These are phyloP conservation scores for Porphyrellus cyaneotinctus DNA, from an alignment of 768 basidiomycete genomes.

Conservation along the genomic window DNA sequence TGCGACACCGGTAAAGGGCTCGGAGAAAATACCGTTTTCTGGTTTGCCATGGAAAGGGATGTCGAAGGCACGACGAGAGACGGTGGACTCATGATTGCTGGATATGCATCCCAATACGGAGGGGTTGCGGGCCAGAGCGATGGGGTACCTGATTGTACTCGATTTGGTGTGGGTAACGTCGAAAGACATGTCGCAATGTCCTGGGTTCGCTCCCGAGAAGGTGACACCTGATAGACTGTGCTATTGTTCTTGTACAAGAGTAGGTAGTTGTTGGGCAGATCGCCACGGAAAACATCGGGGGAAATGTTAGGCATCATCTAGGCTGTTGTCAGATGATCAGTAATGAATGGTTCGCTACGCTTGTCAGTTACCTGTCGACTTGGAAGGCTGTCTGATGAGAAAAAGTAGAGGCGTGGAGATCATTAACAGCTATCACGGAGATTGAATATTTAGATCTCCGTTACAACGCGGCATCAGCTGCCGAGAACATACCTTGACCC, in stretches of 20 bases:
- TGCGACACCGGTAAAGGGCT: slow-evolving; percentile 24
- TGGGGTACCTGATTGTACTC: not conserved
- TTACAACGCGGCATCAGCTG: slow-evolving; percentile 16
- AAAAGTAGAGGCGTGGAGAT: not conserved
- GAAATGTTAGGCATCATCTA: not conserved
- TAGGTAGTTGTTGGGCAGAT: slow-evolving; percentile 3
- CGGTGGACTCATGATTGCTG: slow-evolving; percentile 2
- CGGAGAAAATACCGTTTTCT: slow-evolving; percentile 23
- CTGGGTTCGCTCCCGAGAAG: not conserved
- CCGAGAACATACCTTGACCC: slow-evolving; percentile 13
- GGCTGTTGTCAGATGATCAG: slow-evolving; percentile 2
- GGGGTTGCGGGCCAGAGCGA: not conserved
- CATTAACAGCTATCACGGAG: slow-evolving; percentile 7
- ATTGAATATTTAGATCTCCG: slow-evolving; percentile 16
- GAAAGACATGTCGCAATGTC: slow-evolving; percentile 1
- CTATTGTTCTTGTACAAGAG: slow-evolving; percentile 4
- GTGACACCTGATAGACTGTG: slow-evolving; percentile 6
- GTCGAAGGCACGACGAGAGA: slow-evolving; percentile 11
- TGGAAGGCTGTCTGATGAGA: not conserved
- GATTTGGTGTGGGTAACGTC: slow-evolving; percentile 14
- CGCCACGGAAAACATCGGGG: slow-evolving; percentile 5
- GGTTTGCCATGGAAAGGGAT: slow-evolving; percentile 7
- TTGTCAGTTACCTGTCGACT: slow-evolving; percentile 16
- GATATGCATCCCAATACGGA: not conserved
- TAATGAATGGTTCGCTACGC: not conserved